phyloP scores from a whole-genome alignment of 352 stramenopile species.

The Pythium myriotylum region DNA sequence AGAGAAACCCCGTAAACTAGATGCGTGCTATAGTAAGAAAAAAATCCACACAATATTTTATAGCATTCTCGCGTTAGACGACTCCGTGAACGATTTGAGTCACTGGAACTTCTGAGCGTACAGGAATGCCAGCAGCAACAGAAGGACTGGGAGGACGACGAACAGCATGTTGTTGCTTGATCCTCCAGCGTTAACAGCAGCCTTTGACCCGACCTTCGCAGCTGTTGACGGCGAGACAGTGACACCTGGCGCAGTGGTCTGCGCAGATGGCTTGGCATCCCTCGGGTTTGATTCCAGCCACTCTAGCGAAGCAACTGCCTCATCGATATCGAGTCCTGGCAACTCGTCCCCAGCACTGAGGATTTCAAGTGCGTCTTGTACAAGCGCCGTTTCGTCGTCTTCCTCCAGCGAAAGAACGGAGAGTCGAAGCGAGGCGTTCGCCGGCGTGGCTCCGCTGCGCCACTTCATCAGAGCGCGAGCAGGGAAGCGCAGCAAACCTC shows the following conservation, averaged over 20 bases:
- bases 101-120: slow-evolving; percentile 10
- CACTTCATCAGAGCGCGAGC: slow-evolving; percentile 50
- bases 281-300: slow-evolving; percentile 22
- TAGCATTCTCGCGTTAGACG: not conserved
- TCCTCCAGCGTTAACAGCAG: not conserved
- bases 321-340: slow-evolving; percentile 15
- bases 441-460: slow-evolving; percentile 25
- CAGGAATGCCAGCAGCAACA: slow-evolving; percentile 38
- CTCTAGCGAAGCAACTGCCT: slow-evolving; percentile 9
- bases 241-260: slow-evolving; percentile 1
- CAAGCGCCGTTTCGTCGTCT: slow-evolving; percentile 40
- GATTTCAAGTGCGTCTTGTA: slow-evolving; percentile 66
- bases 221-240: slow-evolving; percentile 9
- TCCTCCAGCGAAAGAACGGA: slow-evolving; percentile 54
- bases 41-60: slow-evolving; percentile 1
- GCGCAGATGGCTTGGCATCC: not conserved
- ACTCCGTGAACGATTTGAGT: not conserved
- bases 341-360: slow-evolving; percentile 34
- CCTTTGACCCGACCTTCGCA: slow-evolving; percentile 8
- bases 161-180: slow-evolving; percentile 18
- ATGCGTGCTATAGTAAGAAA: slow-evolving; percentile 15
- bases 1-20: slow-evolving; percentile 25
- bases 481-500: slow-evolving; percentile 44
- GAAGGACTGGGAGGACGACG: slow-evolving; percentile 38
- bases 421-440: slow-evolving; percentile 29